phyloP scores from a whole-genome alignment of 371 early-diverging fungal species.

The Dichotomocladium elegans region DNA sequence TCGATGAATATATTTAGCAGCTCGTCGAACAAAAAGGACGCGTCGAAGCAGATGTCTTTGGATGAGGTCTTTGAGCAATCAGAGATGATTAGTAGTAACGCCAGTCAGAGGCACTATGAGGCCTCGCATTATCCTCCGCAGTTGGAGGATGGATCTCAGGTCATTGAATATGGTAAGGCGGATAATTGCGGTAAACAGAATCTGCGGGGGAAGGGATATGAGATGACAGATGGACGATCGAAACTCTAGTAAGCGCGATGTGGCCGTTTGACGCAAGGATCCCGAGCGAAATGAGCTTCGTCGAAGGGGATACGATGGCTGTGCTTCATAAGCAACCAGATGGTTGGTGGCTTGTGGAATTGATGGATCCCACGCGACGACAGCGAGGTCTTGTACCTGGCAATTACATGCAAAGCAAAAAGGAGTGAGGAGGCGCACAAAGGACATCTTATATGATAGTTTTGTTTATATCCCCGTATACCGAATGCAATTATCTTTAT shows the following conservation, averaged over 20 bases:
- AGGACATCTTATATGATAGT: too few relatives aligned
- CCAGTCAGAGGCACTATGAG: not conserved
- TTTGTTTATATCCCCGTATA: too few relatives aligned
- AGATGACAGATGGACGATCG: not conserved
- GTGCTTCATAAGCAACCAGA: constrained; percentile 20
- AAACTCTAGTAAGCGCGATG: constrained; percentile 8
- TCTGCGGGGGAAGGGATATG: not conserved
- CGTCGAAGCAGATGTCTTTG: not conserved
- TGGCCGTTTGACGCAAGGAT: constrained; percentile 18
- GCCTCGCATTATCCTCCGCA: not conserved
- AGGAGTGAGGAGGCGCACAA: too few relatives aligned
- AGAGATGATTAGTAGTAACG: too few relatives aligned
- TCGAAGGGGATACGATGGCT: constrained; percentile 15
- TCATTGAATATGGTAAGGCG: constrained; percentile 15
- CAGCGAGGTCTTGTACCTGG: constrained; percentile 21
- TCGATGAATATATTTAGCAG: not conserved
- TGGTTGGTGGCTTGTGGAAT: constrained; percentile 28
- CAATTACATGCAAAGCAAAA: constrained; percentile 26
- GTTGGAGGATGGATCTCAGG: constrained; percentile 11
- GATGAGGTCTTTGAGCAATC: too few relatives aligned
- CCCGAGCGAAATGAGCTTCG: constrained; percentile 15
- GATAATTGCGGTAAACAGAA: too few relatives aligned
- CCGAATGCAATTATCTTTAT: too few relatives aligned
- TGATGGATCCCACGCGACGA: constrained; percentile 6
- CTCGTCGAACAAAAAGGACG: not conserved